Evolutionary conservation across 2,329 filamentous ascomycete species (phyloP).

Genomic region (Pseudogymnoascus destructans): DNA sequence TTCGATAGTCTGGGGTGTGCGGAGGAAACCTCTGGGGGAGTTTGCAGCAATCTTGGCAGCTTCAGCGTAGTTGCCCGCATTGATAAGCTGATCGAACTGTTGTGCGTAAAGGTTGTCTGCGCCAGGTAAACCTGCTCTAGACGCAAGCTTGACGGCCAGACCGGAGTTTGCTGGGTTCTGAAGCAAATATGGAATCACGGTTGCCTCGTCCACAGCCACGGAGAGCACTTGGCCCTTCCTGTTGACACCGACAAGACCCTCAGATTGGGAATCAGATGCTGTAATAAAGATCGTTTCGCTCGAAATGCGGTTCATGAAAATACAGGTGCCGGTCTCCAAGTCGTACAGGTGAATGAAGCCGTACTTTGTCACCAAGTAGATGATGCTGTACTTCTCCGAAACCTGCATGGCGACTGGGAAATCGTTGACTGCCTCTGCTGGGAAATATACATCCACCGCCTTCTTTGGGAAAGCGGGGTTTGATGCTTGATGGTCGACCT

Average conservation of each 20-base stretch:
- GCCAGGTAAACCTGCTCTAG: constrained; percentile 81
- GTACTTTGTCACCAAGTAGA: constrained; percentile 97
- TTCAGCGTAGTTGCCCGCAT: constrained; percentile 66
- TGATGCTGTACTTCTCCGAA: constrained; percentile 88
- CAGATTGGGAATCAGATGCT: constrained; percentile 66
- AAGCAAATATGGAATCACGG: constrained; percentile 84
- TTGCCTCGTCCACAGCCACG: constrained; percentile 84
- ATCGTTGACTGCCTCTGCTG: constrained; percentile 85
- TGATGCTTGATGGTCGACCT: constrained; percentile 83
- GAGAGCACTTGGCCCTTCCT: constrained; percentile 93
- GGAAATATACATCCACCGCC: constrained; percentile 95
- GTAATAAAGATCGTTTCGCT: constrained; percentile 99
- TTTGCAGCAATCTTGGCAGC: constrained; percentile 94
- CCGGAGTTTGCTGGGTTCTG: constrained; percentile 91
- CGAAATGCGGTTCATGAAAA: constrained; percentile 99
- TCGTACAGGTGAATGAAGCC: constrained; percentile 99
- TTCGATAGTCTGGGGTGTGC: constrained; percentile 90
- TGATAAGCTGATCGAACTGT: constrained; percentile 82
- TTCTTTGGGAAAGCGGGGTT: constrained; percentile 92
- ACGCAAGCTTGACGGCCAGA: constrained; percentile 91
- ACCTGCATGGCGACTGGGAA: constrained; percentile 98
- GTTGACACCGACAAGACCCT: constrained; percentile 89
- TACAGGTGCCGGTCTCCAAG: constrained; percentile 84
- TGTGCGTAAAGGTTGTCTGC: constrained; percentile 87
- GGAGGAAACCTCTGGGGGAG: constrained; percentile 88